Evolutionary conservation across 495 filamentous ascomycete genomes (phyloP).

Genomic region (Parachaetomium inaequale): DNA sequence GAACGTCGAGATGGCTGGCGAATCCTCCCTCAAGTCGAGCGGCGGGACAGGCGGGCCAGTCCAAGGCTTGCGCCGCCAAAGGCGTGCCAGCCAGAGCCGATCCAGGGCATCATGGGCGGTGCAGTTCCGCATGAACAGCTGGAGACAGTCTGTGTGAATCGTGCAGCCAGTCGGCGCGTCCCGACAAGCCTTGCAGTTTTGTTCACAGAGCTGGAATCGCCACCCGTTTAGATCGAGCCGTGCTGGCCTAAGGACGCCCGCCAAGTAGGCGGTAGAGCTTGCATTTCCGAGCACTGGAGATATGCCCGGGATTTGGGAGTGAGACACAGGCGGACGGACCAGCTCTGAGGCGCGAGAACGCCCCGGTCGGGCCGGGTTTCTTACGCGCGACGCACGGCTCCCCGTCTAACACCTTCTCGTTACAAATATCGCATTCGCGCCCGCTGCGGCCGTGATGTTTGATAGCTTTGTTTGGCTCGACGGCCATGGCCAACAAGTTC

Average conservation of each 20-base stretch:
- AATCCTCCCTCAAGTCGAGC: no score
- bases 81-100: not conserved
- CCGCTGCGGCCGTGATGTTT: no score
- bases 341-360: no score
- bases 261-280: not conserved
- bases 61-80: not conserved
- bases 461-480: not conserved
- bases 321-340: no score
- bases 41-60: not conserved
- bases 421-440: no score
- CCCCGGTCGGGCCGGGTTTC: no score
- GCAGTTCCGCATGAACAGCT: no score
- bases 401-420: no score
- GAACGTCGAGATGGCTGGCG: not conserved
- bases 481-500: no score
- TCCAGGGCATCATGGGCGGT: not conserved
- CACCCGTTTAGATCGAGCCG: not conserved
- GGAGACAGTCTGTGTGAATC: no score
- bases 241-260: not conserved
- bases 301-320: no score
- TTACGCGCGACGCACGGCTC: no score
- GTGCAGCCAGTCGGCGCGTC: not conserved
- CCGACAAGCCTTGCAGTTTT: not conserved
- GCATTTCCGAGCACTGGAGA: not conserved
- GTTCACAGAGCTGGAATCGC: not conserved